A percentile compares a stretch with the other conserved stretches of the same genome.
phyloP scores from a whole-genome alignment of 352 stramenopile genomes.

The Pythium brassicae region DNA sequence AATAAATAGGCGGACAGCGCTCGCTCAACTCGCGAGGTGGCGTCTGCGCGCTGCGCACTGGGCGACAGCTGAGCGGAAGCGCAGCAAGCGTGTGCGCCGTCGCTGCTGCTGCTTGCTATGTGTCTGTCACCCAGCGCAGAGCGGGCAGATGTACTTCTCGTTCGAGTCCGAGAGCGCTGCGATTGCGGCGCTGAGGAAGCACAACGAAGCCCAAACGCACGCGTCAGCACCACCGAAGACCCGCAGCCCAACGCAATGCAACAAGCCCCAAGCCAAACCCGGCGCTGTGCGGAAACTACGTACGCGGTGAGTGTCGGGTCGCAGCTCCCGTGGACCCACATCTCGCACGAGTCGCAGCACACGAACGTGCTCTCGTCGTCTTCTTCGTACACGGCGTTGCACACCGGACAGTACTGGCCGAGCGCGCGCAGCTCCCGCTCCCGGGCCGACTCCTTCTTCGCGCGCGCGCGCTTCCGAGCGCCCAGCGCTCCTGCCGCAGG shows the following conservation, averaged over 20 bases:
- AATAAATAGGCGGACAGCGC: slow-evolving; percentile 15
- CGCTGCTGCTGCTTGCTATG: background rate
- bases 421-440: slow-evolving; percentile 73
- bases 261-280: background rate
- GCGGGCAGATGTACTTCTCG: slow-evolving; percentile 84
- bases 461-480: slow-evolving; percentile 43
- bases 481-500: slow-evolving; percentile 5
- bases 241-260: background rate
- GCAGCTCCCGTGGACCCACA: slow-evolving; percentile 81
- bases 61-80: background rate
- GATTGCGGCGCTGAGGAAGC: slow-evolving; percentile 32
- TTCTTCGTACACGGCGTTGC: slow-evolving; percentile 81
- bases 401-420: slow-evolving; percentile 85
- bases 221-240: slow-evolving; percentile 3
- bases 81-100: background rate
- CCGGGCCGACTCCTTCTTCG: slow-evolving; percentile 63
- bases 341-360: slow-evolving; percentile 86
- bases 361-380: slow-evolving; percentile 84
- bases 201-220: slow-evolving; percentile 3
- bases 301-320: slow-evolving; percentile 66
- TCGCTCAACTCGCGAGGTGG: background rate
- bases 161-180: slow-evolving; percentile 57
- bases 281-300: slow-evolving; percentile 19
- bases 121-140: slow-evolving; percentile 47
- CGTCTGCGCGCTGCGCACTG: too few species aligned